Percentiles rank a stretch among this genome's conserved stretches.
These are phyloP conservation scores for Choiromyces venosus DNA, from an alignment of 495 filamentous ascomycete genomes.

Conservation along the genomic window DNA sequence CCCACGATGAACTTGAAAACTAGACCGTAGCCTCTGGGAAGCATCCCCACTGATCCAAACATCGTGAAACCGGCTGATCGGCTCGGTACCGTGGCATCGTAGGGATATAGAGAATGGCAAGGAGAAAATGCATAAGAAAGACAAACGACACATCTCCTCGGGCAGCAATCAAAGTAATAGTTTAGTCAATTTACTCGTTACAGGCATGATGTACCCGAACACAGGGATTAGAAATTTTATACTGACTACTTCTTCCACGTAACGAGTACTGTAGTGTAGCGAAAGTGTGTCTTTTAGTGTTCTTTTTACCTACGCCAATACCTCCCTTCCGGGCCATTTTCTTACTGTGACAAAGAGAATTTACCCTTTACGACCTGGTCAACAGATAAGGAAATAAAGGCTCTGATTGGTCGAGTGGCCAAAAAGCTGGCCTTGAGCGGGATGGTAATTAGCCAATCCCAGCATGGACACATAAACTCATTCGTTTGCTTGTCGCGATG, in stretches of 20 bases:
- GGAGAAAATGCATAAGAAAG: not conserved
- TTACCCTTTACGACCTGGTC: not conserved
- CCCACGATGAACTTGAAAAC: not conserved
- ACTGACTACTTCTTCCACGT: no score
- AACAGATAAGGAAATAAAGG: not conserved
- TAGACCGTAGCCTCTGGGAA: not conserved
- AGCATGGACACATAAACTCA: not conserved
- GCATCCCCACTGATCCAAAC: not conserved
- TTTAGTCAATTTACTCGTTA: no score
- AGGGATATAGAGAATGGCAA: not conserved
- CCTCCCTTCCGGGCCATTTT: not conserved
- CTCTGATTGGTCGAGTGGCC: not conserved
- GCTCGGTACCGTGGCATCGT: not conserved
- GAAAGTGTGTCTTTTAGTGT: not conserved
- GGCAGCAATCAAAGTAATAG: not conserved
- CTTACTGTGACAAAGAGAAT: not conserved
- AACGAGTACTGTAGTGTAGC: no score
- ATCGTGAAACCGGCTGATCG: not conserved
- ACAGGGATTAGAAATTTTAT: no score
- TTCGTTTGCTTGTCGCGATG: not conserved
- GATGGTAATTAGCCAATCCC: not conserved
- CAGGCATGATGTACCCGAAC: no score
- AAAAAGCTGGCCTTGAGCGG: not conserved
- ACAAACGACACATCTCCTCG: not conserved
- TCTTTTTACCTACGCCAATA: slow-evolving; percentile 3